Percentiles rank a stretch among this genome's conserved stretches.
Evolutionary conservation across 2,329 filamentous ascomycete species (phyloP).

Genomic region (Neopestalotiopsis clavispora): DNA sequence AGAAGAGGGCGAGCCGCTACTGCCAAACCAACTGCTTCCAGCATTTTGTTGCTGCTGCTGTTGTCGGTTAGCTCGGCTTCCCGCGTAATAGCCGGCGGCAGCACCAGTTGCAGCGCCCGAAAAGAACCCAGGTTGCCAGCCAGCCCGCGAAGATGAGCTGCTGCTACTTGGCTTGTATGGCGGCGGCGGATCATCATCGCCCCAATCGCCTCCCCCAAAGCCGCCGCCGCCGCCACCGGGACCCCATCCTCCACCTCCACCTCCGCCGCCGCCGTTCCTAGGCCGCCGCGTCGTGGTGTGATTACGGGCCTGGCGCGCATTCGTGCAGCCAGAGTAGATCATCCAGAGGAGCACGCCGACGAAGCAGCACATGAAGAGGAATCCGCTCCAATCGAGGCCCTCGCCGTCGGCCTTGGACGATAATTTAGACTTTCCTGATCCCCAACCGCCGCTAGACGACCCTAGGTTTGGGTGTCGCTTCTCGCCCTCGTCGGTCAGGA

Average conservation of each 20-base stretch:
- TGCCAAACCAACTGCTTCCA: slow-evolving; percentile 22
- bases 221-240: slow-evolving; percentile 44
- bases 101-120: slow-evolving; percentile 70
- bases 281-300: slow-evolving; percentile 23
- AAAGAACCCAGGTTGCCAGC: slow-evolving; percentile 79
- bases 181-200: slow-evolving; percentile 54
- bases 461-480: slow-evolving; percentile 66
- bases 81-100: slow-evolving; percentile 70
- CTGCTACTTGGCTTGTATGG: slow-evolving; percentile 51
- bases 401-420: slow-evolving; percentile 24
- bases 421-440: slow-evolving; percentile 20
- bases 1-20: slow-evolving; percentile 39
- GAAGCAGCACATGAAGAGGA: slow-evolving; percentile 68
- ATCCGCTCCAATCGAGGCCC: slow-evolving; percentile 39
- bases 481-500: slow-evolving; percentile 79
- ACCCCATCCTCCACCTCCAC: slow-evolving; percentile 44
- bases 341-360: slow-evolving; percentile 65
- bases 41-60: slow-evolving; percentile 31
- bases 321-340: slow-evolving; percentile 57
- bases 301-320: slow-evolving; percentile 21
- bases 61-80: slow-evolving; percentile 45
- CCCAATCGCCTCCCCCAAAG: slow-evolving; percentile 32
- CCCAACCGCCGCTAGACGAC: slow-evolving; percentile 32
- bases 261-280: slow-evolving; percentile 40
- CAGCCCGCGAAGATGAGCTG: slow-evolving; percentile 35